These are phyloP conservation scores for Trichocladium uniseriatum DNA, from an alignment of 495 filamentous ascomycete species.

Conservation along the genomic window DNA sequence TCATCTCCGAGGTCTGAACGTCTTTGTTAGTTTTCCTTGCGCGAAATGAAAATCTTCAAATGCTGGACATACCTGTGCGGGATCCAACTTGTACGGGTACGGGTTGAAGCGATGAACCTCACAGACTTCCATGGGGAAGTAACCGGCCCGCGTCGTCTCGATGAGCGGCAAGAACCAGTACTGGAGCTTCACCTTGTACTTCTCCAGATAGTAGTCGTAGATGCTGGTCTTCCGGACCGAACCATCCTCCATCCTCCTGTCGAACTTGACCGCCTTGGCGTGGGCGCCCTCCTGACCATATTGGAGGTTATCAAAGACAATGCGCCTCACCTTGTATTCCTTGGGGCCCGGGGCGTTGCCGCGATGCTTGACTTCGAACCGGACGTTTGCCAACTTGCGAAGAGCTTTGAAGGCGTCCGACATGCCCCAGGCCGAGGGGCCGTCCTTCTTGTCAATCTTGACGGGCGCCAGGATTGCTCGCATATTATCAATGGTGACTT, in stretches of 20 bases:
- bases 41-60: not conserved
- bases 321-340: constrained; percentile 53
- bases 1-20: constrained; percentile 66
- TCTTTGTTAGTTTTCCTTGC: not conserved
- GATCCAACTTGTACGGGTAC: constrained; percentile 69
- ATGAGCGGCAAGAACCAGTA: constrained; percentile 53
- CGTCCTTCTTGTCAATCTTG: not conserved
- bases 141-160: constrained; percentile 53
- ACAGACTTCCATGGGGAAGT: constrained; percentile 74
- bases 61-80: constrained; percentile 20
- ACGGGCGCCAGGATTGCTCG: constrained; percentile 16
- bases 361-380: constrained; percentile 55
- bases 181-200: constrained; percentile 51
- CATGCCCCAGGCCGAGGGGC: not conserved
- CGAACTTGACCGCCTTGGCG: constrained; percentile 50
- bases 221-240: constrained; percentile 41
- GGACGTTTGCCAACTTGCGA: constrained; percentile 51
- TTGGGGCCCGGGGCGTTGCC: constrained; percentile 35
- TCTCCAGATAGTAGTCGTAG: constrained; percentile 55
- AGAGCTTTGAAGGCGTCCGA: constrained; percentile 42
- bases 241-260: constrained; percentile 43
- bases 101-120: constrained; percentile 50
- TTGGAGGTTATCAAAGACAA: constrained; percentile 32
- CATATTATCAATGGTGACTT: constrained; percentile 10
- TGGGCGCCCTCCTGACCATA: constrained; percentile 34